Base-by-base conservation (phyloP, 2,329 filamentous ascomycete genomes). In the Emmonsia crescens region DNA sequence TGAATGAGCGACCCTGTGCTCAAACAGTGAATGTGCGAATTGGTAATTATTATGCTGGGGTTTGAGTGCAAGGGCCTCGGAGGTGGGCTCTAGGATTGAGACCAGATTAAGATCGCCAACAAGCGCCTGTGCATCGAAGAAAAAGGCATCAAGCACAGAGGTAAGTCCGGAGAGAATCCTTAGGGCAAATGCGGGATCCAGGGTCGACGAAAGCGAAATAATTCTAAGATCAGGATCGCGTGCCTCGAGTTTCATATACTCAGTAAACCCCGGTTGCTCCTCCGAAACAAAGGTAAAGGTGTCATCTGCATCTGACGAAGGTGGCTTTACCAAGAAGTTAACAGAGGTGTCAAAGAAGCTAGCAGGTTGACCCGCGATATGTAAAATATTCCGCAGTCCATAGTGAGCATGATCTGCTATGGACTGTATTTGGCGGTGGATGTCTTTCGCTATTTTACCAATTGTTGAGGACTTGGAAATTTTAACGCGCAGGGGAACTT, bases 401-500 rank as follows among this genome's bases (percentile, higher is more conserved):
- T 21, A 31, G n/a, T 55, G 52, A 24, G 52, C 52, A 24, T 40
- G 52, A 16, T 55, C 52, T 24, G 33, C 29, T 10, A 55, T 12
- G 0, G 31, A 36, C 16, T 57, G 38, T 14, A 44, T 21, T n/a
- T 57, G 40, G 16, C 3, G 38, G 36, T 44, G 38, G 27, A 57
- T 44, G 16, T 57, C 55, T 33, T 44, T 44, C 24, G 40, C 38
- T 14, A 44, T 10, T 44, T 57, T 31, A 10, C 40, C 40, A 24
- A 57, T 44, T n/a, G 36, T n/a, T n/a, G 40, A 44, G 55, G 55
- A 46, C 5, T 70, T 64, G 55, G 74, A 62, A 4, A 76, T 63
- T 40, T 66, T 67, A 12, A 77, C 61, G 5, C 75, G 68, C 5
- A 74, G 69, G 2, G 76, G 76, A 3, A 76, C 72, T 2, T 75